phyloP scores from a whole-genome alignment of 2,329 filamentous ascomycete genomes.

The Trichoderma endophyticum region DNA sequence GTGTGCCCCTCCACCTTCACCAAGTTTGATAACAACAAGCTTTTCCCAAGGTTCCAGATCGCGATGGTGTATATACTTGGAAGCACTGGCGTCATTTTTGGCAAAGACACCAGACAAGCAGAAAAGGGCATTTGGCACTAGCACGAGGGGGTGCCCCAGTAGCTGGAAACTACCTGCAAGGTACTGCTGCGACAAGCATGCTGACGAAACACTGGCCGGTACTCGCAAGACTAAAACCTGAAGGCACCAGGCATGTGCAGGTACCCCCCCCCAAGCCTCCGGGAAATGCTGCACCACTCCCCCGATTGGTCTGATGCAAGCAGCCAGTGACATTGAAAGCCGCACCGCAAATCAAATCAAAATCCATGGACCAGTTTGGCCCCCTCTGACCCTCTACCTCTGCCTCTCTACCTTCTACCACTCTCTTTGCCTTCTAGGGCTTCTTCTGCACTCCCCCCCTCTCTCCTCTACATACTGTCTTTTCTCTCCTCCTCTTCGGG shows the following conservation, averaged over 20 bases:
- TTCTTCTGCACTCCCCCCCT: not conserved
- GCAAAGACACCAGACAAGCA: not conserved
- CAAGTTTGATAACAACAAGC: not conserved
- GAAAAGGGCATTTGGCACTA: not conserved
- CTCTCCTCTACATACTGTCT: too few species aligned
- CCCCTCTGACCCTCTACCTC: not conserved
- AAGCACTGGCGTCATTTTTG: not conserved
- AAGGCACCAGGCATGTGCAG: not conserved
- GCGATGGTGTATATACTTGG: not conserved
- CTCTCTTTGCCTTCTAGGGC: not conserved
- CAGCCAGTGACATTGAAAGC: not conserved
- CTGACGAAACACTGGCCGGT: slow-evolving; percentile 11
- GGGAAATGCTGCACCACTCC: slow-evolving; percentile 21
- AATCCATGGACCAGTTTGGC: not conserved
- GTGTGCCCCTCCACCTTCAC: not conserved
- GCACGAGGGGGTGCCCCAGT: not conserved
- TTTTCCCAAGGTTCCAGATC: not conserved
- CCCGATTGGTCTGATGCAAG: slow-evolving; percentile 21
- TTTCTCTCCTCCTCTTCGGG: not conserved
- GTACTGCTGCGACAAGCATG: not conserved
- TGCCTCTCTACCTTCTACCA: not conserved
- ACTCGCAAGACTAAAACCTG: not conserved
- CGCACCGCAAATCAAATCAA: not conserved
- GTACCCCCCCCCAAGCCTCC: not conserved
- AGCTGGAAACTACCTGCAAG: slow-evolving; percentile 7